Conservation (phyloP, 129 eudicot species). For the Flaveria sonorensis region DNA sequence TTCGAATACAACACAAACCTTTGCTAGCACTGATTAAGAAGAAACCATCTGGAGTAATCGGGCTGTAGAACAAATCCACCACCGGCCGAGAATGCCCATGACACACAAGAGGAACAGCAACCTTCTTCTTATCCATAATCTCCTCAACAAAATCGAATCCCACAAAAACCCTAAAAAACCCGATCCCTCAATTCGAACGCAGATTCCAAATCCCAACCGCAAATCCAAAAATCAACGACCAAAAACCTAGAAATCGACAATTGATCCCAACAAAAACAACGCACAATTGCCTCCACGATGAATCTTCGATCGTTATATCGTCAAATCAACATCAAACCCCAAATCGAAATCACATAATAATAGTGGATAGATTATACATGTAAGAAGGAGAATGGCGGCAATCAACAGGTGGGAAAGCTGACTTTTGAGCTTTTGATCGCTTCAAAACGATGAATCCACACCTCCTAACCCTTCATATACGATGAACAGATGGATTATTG, state of each 20-base stretch:
- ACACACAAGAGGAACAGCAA: constrained; percentile 59
- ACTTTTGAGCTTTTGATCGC: constrained; percentile 13
- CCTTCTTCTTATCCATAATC: constrained; percentile 65
- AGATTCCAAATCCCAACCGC: constrained; percentile 14
- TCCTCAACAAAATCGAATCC: constrained; percentile 2
- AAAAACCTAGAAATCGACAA: constrained; percentile 41
- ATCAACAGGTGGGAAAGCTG: constrained; percentile 37
- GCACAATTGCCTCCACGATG: constrained; percentile 36
- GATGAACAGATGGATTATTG: constrained; percentile 27
- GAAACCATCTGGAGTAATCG: constrained; percentile 67
- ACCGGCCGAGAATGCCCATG: constrained; percentile 77
- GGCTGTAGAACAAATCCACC: constrained; percentile 71
- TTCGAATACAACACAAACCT: constrained; percentile 32
- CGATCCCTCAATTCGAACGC: constrained; percentile 3
- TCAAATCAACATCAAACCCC: too few species aligned
- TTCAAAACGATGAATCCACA: constrained; percentile 33
- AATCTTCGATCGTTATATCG: background rate
- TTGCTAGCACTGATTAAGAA: constrained; percentile 81
- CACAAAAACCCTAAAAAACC: constrained; percentile 30
- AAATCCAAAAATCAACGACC: constrained; percentile 28
- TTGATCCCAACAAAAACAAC: constrained; percentile 31
- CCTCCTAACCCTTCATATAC: constrained; percentile 38
- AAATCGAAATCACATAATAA: background rate
- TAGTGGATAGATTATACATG: constrained; percentile 7
- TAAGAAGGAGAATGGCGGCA: constrained; percentile 37